phyloP scores from a whole-genome alignment of 208 protist genomes.

The Leishmania martiniquensis region DNA sequence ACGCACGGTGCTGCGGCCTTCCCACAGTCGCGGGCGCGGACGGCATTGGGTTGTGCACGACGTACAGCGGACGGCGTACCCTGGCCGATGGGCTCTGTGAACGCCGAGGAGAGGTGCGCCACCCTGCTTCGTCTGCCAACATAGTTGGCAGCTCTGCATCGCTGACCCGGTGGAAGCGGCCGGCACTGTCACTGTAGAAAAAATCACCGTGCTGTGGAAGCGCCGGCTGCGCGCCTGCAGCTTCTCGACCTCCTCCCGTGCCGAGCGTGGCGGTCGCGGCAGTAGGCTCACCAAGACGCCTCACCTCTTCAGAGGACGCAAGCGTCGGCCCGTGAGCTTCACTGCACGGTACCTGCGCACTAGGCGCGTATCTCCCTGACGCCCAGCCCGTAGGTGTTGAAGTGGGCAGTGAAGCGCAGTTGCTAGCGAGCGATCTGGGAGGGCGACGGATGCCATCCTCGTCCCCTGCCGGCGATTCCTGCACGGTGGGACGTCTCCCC shows the following conservation, averaged over 20 bases:
- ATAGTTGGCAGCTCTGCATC: constrained; percentile 10
- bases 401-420: background rate
- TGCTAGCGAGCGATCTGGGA: background rate
- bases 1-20: constrained; percentile 17
- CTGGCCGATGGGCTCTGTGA: background rate
- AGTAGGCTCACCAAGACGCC: background rate
- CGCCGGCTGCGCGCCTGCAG: background rate
- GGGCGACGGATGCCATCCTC: background rate
- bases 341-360: background rate
- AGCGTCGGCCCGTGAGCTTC: background rate
- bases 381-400: background rate
- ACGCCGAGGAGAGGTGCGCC: background rate
- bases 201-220: constrained; percentile 26
- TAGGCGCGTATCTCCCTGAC: background rate
- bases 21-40: background rate
- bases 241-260: background rate
- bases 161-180: constrained; percentile 22
- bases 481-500: background rate
- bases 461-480: background rate
- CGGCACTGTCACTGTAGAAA: constrained; percentile 19
- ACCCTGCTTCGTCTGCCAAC: background rate
- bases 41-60: constrained; percentile 21
- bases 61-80: constrained; percentile 14
- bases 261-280: background rate
- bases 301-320: background rate